These are phyloP conservation scores for Solanum pinnatisectum DNA, from an alignment of 257 asterid genomes.

Conservation along the genomic window DNA sequence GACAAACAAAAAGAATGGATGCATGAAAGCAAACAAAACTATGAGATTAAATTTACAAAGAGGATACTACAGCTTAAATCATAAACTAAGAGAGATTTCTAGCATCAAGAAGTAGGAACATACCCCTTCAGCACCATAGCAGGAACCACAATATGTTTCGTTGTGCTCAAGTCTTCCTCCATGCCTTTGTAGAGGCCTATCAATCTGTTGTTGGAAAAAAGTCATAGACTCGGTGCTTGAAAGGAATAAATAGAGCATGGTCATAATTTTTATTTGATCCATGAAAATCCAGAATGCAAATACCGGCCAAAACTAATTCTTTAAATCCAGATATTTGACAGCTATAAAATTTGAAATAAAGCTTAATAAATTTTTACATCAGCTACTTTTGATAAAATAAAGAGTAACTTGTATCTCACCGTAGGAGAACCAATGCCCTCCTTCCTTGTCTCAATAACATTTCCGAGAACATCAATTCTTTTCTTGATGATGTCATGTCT, in stretches of 20 bases:
- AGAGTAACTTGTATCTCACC: constrained; percentile 36
- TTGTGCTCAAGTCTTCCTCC: constrained; percentile 98
- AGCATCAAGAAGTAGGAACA: constrained; percentile 4
- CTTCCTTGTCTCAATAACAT: constrained; percentile 80
- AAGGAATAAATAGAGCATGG: not conserved
- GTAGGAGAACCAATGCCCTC: constrained; percentile 86
- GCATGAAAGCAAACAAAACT: not conserved
- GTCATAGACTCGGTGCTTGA: not conserved
- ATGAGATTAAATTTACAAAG: not conserved
- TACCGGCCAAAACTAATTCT: not conserved
- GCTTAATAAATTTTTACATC: not conserved
- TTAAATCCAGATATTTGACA: not conserved
- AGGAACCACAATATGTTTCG: constrained; percentile 98
- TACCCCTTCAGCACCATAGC: constrained; percentile 94
- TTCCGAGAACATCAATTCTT: constrained; percentile 85
- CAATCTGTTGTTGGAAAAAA: constrained; percentile 39
- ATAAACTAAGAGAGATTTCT: not conserved
- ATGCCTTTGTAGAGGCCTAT: constrained; percentile 75
- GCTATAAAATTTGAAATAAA: not conserved
- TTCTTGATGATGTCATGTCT: constrained; percentile 91
- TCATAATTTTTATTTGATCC: not conserved
- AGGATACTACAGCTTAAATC: not conserved
- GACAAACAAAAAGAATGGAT: not conserved
- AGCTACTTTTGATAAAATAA: not conserved
- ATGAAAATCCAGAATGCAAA: not conserved